Evolutionary conservation across 495 filamentous ascomycete genomes (phyloP).

Genomic region (Penicillium silybi): DNA sequence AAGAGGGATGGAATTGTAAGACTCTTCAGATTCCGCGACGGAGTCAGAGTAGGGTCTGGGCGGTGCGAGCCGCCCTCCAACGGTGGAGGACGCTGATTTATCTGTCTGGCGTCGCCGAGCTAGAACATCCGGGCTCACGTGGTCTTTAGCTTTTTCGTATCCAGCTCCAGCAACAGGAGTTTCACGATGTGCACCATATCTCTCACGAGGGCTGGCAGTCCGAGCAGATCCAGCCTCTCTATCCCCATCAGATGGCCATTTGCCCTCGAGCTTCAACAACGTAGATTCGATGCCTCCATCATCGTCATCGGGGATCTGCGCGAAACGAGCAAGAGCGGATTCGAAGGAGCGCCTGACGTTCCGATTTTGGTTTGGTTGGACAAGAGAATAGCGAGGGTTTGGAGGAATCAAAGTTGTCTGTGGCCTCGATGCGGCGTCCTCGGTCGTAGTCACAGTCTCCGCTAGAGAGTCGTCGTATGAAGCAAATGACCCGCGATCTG

Average conservation of each 20-base stretch:
- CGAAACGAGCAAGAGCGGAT: constrained; percentile 81
- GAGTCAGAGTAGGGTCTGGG: constrained; percentile 38
- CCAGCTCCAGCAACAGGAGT: not conserved
- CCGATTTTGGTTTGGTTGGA: constrained; percentile 72
- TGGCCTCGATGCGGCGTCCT: constrained; percentile 26
- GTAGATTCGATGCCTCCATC: constrained; percentile 94
- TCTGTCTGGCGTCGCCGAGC: constrained; percentile 28
- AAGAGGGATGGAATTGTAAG: constrained; percentile 73
- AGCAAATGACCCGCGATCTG: constrained; percentile 65
- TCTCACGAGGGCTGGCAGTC: not conserved
- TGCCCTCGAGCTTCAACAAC: constrained; percentile 88
- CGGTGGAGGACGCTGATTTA: constrained; percentile 27
- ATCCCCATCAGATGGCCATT: constrained; percentile 40
- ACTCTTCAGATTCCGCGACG: constrained; percentile 56
- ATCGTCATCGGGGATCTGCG: constrained; percentile 85
- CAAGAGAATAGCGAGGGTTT: constrained; percentile 54
- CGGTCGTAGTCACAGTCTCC: constrained; percentile 21
- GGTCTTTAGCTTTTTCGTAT: constrained; percentile 1
- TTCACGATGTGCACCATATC: not conserved
- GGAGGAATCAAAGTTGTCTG: constrained; percentile 35
- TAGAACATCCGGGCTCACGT: constrained; percentile 11
- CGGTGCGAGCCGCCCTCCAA: constrained; percentile 26
- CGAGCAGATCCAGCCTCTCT: not conserved
- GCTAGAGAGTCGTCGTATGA: constrained; percentile 67
- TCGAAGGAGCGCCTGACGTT: constrained; percentile 85